A percentile compares a stretch with the other conserved stretches of the same genome.
phyloP scores from a whole-genome alignment of 371 early-diverging fungal genomes.

The Lichtheimia ramosa region DNA sequence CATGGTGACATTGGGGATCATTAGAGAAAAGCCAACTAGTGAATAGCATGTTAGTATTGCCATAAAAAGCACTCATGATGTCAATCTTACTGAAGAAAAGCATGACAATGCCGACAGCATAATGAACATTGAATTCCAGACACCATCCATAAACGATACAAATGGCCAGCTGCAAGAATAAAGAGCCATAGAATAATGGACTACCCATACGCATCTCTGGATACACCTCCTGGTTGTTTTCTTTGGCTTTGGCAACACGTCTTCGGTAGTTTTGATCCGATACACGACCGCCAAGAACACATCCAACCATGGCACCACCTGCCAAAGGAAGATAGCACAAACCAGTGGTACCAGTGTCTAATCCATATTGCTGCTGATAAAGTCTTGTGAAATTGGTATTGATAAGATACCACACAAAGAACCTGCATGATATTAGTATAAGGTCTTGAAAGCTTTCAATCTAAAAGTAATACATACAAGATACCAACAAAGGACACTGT shows the following conservation, averaged over 20 bases:
- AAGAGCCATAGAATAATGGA: conserved; percentile 18
- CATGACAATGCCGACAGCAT: conserved; percentile 35
- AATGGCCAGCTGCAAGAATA: conserved; percentile 16
- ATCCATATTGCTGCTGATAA: conserved; percentile 31
- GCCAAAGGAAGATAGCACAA: conserved; percentile 38
- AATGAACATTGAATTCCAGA: conserved; percentile 34
- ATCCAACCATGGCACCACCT: conserved; percentile 31
- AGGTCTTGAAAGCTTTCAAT: not conserved
- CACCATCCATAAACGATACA: conserved; percentile 46
- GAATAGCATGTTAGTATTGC: not conserved
- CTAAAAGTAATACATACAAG: conserved; percentile 27
- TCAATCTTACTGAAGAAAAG: conserved; percentile 34
- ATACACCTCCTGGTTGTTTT: conserved; percentile 7
- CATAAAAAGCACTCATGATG: not conserved
- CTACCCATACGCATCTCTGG: conserved; percentile 42
- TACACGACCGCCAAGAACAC: conserved; percentile 31
- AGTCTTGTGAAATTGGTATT: conserved; percentile 36
- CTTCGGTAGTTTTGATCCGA: conserved; percentile 31
- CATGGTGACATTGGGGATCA: conserved; percentile 34
- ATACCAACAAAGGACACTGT: conserved; percentile 27
- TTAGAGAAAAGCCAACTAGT: conserved; percentile 30
- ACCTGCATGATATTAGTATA: conserved; percentile 8
- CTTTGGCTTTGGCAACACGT: conserved; percentile 21
- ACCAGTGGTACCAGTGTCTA: conserved; percentile 31
- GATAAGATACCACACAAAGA: conserved; percentile 28